Base-by-base conservation (phyloP, 345 rosid species). In the Camelina hispida region DNA sequence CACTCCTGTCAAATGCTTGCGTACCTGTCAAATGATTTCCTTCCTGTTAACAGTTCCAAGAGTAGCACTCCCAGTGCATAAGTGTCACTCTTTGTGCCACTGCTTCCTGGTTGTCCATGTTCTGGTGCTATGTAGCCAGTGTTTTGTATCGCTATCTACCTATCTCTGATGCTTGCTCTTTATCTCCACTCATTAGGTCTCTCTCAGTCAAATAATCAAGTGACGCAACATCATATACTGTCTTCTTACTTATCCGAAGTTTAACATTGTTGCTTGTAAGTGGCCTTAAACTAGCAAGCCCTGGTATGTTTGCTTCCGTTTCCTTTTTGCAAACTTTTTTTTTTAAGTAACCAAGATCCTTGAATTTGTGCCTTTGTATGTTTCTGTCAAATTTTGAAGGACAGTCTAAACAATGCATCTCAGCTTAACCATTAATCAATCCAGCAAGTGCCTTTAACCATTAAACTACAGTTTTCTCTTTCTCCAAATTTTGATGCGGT, bases 21-120 rank as follows among this genome's bases (percentile, higher is more conserved):
- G 40, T 70, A 81, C 97, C 83, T 74, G 74, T 94, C 97, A 57
- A 83, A 82, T 18, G 97, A 91, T 75, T 76, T 84, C 81, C 91
- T 85, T 81, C 97, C 96, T 2, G 97, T 94, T 65, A 91, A 74
- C 54, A 91, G 81, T 86, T 94, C 97, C 90, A 94, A 79, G 74
- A 94, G 95, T 80, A 91, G 77, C 65, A 94, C 97, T 23, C 97
- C 98, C 20, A 91, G 87, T 69, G 96, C 93, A 65, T 85, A 91
- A 20, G 85, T 81, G 77, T 94, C 98, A 53, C 79, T 74, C 81
- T 87, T 90, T 4, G 84, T 86, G 83, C 76, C 84, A 62, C 87
- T 87, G 61, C 73, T 84, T 78, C 89, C 93, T 20, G 87, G 86
- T 73, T 85, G 86, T 47, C 84, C 87, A 48, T 88, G 86, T 73